Conservation (phyloP, 2,329 filamentous ascomycete genomes). For the Graphium sp. region DNA sequence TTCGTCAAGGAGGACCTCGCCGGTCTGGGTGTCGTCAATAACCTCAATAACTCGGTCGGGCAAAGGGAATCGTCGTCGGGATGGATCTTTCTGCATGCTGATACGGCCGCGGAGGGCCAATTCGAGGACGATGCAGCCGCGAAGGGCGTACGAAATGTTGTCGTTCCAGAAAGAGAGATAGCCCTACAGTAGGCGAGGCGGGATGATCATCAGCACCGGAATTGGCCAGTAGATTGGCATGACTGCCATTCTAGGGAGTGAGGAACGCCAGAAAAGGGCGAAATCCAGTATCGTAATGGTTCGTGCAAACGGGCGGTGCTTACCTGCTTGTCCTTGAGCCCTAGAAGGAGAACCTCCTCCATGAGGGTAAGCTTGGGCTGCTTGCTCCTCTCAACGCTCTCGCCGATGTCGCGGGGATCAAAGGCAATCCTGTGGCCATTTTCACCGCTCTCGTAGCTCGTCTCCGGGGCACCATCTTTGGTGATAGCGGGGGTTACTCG, state of each 20-base stretch:
- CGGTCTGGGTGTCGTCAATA: slow-evolving; percentile 87
- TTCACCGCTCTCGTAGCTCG: slow-evolving; percentile 79
- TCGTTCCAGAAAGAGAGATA: slow-evolving; percentile 99
- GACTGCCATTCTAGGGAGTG: slow-evolving; percentile 3
- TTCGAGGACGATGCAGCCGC: slow-evolving; percentile 96
- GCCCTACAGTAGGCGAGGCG: slow-evolving; percentile 46
- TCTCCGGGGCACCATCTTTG: slow-evolving; percentile 45
- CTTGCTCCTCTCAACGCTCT: slow-evolving; percentile 90
- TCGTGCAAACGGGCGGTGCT: slow-evolving; percentile 15
- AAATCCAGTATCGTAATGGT: not conserved
- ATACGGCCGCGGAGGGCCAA: slow-evolving; percentile 89
- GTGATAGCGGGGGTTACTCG: slow-evolving; percentile 37
- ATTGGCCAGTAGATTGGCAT: no score
- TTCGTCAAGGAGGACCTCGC: slow-evolving; percentile 93
- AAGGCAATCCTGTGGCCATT: slow-evolving; percentile 99
- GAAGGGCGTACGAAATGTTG: slow-evolving; percentile 95
- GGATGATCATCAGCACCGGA: slow-evolving; percentile 4
- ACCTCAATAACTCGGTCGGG: slow-evolving; percentile 93
- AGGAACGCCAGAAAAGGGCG: slow-evolving; percentile 1
- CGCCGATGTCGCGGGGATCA: slow-evolving; percentile 91
- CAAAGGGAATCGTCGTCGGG: slow-evolving; percentile 78
- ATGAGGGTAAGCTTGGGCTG: slow-evolving; percentile 97
- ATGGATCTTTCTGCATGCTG: slow-evolving; percentile 95
- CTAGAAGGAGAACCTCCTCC: slow-evolving; percentile 92
- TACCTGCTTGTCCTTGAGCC: slow-evolving; percentile 97